Conservation (phyloP, 257 asterid genomes). For the Solanum peruvianum region DNA sequence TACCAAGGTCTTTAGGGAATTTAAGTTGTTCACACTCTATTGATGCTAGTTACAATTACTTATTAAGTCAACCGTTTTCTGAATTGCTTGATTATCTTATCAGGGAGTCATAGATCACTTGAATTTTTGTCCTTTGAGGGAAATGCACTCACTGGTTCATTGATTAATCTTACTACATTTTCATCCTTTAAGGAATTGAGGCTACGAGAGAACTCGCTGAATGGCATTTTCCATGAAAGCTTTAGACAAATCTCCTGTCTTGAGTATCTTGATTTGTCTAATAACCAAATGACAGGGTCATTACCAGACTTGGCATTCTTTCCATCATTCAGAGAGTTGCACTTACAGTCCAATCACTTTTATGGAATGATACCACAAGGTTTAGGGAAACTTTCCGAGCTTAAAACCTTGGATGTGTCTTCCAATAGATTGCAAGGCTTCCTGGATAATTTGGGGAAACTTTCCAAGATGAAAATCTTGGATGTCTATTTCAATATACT, state of each 20-base stretch:
- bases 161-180: not conserved
- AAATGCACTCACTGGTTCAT: not conserved
- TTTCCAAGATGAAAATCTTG: not conserved
- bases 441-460: not conserved
- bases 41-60: rapidly evolving
- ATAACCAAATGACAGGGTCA: not conserved
- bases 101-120: not conserved
- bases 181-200: not conserved
- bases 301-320: not conserved
- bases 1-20: not conserved
- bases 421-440: not conserved
- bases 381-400: not conserved
- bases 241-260: not conserved
- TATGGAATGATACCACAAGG: not conserved
- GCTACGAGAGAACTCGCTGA: not conserved
- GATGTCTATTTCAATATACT: not conserved
- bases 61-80: not conserved
- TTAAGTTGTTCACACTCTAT: not conserved
- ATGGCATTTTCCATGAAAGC: not conserved
- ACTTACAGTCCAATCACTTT: not conserved
- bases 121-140: not conserved
- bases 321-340: not conserved
- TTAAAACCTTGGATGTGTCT: not conserved
- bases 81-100: not conserved
- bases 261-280: not conserved